Percentiles rank a stretch among this genome's conserved stretches.
Evolutionary conservation across 768 basidiomycete genomes (phyloP).

Genomic region (Podaxis mareebaensis): DNA sequence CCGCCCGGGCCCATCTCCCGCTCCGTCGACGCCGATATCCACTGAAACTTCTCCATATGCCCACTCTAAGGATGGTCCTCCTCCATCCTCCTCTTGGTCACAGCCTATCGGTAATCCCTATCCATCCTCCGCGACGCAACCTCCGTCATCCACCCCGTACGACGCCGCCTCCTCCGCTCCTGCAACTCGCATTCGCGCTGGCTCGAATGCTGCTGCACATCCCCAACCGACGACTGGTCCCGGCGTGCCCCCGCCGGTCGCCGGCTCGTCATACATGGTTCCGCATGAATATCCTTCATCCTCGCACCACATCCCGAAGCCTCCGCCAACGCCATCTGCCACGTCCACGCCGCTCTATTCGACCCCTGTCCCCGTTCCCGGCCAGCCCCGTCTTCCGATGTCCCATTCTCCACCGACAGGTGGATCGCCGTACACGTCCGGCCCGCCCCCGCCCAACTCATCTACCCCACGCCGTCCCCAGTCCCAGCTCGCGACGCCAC

Average conservation of each 20-base stretch:
- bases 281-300: conserved; percentile 6
- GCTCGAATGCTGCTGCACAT: conserved; percentile 8
- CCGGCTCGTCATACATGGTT: conserved; percentile 10
- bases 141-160: conserved; percentile 3
- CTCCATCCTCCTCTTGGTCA: conserved; percentile 3
- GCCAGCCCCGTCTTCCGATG: conserved; percentile 11
- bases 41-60: conserved; percentile 14
- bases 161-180: not conserved
- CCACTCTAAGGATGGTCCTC: conserved; percentile 8
- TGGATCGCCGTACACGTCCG: conserved; percentile 13
- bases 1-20: conserved; percentile 7
- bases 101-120: conserved; percentile 12
- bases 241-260: conserved; percentile 7
- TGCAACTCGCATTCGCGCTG: conserved; percentile 3
- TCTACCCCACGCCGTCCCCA: conserved; percentile 13
- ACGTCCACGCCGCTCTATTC: conserved; percentile 5
- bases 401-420: conserved; percentile 13
- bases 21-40: conserved; percentile 12
- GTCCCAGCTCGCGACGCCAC: conserved; percentile 12
- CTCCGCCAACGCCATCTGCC: conserved; percentile 3
- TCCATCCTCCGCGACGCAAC: not conserved
- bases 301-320: conserved; percentile 9
- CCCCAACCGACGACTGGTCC: conserved; percentile 11
- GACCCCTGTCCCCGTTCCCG: conserved; percentile 10
- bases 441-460: conserved; percentile 10